Conservation (phyloP, 176 grass and related monocot species). For the Avena insularis region DNA sequence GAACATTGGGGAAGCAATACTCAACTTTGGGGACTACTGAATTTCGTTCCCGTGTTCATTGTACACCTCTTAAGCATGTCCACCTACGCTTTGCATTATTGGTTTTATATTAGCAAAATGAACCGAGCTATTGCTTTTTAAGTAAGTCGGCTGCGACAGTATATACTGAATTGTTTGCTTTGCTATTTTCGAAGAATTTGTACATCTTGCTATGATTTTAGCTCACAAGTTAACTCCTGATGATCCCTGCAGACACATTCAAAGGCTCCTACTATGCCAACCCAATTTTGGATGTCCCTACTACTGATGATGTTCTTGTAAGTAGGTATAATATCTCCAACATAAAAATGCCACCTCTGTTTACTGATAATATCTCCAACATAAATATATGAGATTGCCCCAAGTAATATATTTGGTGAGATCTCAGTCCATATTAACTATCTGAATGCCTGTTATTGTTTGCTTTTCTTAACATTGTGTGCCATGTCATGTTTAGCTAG, state of each 20-base stretch:
- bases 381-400: neutral
- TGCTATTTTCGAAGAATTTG: neutral
- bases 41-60: neutral
- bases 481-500: neutral
- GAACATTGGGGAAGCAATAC: neutral
- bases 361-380: neutral
- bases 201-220: neutral
- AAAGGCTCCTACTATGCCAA: constrained; percentile 99
- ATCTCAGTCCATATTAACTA: neutral
- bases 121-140: neutral
- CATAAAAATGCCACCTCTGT: neutral
- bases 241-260: constrained; percentile 70
- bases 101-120: neutral
- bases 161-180: neutral
- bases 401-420: neutral
- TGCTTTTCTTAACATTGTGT: neutral
- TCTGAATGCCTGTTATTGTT: neutral
- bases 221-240: neutral
- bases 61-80: neutral
- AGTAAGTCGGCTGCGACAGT: neutral
- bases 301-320: constrained; percentile 62
- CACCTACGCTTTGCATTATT: neutral
- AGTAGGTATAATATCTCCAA: constrained; percentile 53
- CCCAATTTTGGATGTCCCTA: constrained; percentile 82
- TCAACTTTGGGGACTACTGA: neutral